Evolutionary conservation across 2,329 filamentous ascomycete species (phyloP).

Genomic region (Stagonosporopsis vannaccii): DNA sequence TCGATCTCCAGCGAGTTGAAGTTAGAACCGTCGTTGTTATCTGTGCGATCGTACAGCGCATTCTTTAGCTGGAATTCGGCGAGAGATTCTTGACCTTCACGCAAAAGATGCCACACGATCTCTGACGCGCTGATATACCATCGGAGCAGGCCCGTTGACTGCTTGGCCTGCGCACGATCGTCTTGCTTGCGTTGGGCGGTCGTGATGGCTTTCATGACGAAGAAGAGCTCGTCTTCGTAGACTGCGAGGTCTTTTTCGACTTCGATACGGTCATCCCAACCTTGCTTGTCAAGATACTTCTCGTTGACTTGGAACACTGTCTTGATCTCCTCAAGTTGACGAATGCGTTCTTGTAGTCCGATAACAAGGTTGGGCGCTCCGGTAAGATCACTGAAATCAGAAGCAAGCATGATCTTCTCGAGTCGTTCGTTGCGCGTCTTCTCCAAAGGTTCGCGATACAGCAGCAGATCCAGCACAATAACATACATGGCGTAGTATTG

Average conservation of each 20-base stretch:
- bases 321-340: slow-evolving; percentile 95
- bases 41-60: slow-evolving; percentile 91
- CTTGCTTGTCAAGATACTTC: slow-evolving; percentile 82
- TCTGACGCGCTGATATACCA: slow-evolving; percentile 96
- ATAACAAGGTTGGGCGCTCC: slow-evolving; percentile 94
- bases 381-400: slow-evolving; percentile 95
- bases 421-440: slow-evolving; percentile 95
- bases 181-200: slow-evolving; percentile 88
- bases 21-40: slow-evolving; percentile 97
- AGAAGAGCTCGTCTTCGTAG: slow-evolving; percentile 97
- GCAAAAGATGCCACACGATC: slow-evolving; percentile 96
- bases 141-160: slow-evolving; percentile 80
- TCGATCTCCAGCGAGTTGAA: slow-evolving; percentile 90
- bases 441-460: slow-evolving; percentile 95
- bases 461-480: slow-evolving; percentile 91
- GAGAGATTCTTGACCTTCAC: slow-evolving; percentile 83
- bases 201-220: slow-evolving; percentile 99
- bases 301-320: slow-evolving; percentile 93
- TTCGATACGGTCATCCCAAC: slow-evolving; percentile 89
- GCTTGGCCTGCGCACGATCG: slow-evolving; percentile 66
- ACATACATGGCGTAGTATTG: slow-evolving; percentile 99
- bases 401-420: slow-evolving; percentile 98
- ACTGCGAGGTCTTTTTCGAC: slow-evolving; percentile 87
- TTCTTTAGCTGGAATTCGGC: slow-evolving; percentile 93
- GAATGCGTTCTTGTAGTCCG: slow-evolving; percentile 88